Base-by-base conservation (phyloP, 768 basidiomycete species). In the Pleurotus giganteus region DNA sequence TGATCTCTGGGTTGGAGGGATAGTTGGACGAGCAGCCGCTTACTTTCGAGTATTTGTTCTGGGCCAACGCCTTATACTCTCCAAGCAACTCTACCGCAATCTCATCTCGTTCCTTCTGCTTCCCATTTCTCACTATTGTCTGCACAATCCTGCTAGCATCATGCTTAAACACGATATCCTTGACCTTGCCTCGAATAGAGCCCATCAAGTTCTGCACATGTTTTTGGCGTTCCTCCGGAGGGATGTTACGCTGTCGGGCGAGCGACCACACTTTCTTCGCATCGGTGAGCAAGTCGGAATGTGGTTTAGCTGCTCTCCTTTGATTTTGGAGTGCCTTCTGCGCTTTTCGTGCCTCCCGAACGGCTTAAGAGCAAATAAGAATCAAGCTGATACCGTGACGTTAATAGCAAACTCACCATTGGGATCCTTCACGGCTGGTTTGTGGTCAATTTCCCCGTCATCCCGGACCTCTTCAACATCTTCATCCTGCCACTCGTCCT, bases 31-130 rank as follows among this genome's bases (percentile, higher is more conserved):
- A 3, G 23, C 2, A 45, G 47, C 2, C 12, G 62, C 74, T 47
- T 56, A 89, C 92, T 78, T 94, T 96, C 32, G 92, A 93, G 66
- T 97, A 97, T 71, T 89, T 94, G 64, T 84, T 89, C 69, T 91
- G 88, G 34, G 86, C 85, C 52, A 96, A 77, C 37, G 84, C 84
- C 64, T 77, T 82, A 65, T 86, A 96, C 53, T 79, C 78, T 1
- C 93, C 93, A 65, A 90, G 87, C 45, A 97, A 76, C 70, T 97
- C 94, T 8, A 69, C 69, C 0, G 92, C 94, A 45, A 97, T 80
- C 65, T 91, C 86, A 37, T 91, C 82, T 42, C 93, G 70, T 68
- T 95, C 88, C 57, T 76, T 75, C 61, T 78, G 87, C 17, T 82
- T 77, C 3, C 94, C 94, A 56, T 88, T 83, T 64, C 90, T 94